These are phyloP conservation scores for Athelia psychrophila DNA, from an alignment of 1,284 basidiomycete genomes.

Conservation along the genomic window DNA sequence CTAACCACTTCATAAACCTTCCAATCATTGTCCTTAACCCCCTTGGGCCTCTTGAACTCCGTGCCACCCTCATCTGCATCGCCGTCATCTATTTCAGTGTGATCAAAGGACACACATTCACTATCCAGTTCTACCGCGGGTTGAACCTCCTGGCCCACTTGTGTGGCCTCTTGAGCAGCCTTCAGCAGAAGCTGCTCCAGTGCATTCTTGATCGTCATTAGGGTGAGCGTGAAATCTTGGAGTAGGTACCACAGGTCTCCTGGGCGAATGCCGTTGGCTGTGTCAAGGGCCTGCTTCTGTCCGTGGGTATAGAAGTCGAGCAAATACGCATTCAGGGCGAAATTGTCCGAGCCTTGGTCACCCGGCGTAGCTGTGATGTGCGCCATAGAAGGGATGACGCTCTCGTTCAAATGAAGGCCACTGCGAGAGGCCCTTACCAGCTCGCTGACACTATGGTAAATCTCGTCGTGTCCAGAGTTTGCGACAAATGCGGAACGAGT, in stretches of 20 bases:
- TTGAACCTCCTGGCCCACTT: slow-evolving; percentile 13
- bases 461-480: slow-evolving; percentile 59
- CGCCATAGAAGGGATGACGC: slow-evolving; percentile 58
- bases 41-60: slow-evolving; percentile 29
- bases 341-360: slow-evolving; percentile 12
- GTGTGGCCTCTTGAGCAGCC: slow-evolving; percentile 21
- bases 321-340: slow-evolving; percentile 59
- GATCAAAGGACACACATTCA: slow-evolving; percentile 30
- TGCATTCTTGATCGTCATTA: slow-evolving; percentile 43
- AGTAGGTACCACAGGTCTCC: slow-evolving; percentile 65
- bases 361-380: slow-evolving; percentile 28
- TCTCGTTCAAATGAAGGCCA: slow-evolving; percentile 52
- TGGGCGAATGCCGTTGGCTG: slow-evolving; percentile 49
- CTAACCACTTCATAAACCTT: slow-evolving; percentile 49
- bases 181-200: slow-evolving; percentile 43
- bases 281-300: slow-evolving; percentile 43
- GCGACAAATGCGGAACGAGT: slow-evolving; percentile 59
- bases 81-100: slow-evolving; percentile 24
- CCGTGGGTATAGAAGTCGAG: slow-evolving; percentile 69
- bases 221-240: slow-evolving; percentile 51
- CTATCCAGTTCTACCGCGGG: slow-evolving; percentile 26
- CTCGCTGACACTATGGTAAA: slow-evolving; percentile 46
- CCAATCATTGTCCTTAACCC: slow-evolving; percentile 50
- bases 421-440: slow-evolving; percentile 46
- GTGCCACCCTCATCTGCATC: slow-evolving; percentile 8